These are phyloP conservation scores for Pilasporangium apinafurcum DNA, from an alignment of 352 stramenopile species.

Conservation along the genomic window DNA sequence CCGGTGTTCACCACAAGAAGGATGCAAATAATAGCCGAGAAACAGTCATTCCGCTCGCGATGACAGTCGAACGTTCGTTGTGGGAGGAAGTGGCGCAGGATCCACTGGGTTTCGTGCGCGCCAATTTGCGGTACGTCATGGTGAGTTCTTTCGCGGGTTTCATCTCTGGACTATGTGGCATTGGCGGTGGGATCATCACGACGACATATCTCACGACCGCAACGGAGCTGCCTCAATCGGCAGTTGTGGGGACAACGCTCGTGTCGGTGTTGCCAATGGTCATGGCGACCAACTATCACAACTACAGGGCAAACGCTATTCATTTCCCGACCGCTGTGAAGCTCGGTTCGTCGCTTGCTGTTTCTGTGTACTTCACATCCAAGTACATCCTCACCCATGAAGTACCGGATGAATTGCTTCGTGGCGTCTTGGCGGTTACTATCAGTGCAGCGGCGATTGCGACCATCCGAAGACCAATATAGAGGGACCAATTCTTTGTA, in stretches of 20 bases:
- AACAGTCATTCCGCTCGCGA: too few relatives aligned
- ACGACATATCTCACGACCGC: slow-evolving; percentile 17
- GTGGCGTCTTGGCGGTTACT: slow-evolving; percentile 4
- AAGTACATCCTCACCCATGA: slow-evolving; percentile 12
- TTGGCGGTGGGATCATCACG: slow-evolving; percentile 20
- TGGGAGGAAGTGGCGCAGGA: background rate
- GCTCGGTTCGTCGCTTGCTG: slow-evolving; percentile 12
- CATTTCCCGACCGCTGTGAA: slow-evolving; percentile 17
- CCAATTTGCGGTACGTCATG: slow-evolving; percentile 10
- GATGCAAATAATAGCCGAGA: too few relatives aligned
- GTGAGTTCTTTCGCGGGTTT: slow-evolving; percentile 16
- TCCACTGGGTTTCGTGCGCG: slow-evolving; percentile 4
- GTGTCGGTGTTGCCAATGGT: slow-evolving; percentile 15
- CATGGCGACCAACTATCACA: slow-evolving; percentile 14
- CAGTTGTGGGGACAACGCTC: slow-evolving; percentile 17
- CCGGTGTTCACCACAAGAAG: too few relatives aligned
- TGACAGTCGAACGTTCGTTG: background rate
- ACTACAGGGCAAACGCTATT: slow-evolving; percentile 9
- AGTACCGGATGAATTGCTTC: slow-evolving; percentile 8
- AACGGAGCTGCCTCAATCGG: slow-evolving; percentile 16
- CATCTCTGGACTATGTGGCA: slow-evolving; percentile 16
- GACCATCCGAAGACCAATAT: slow-evolving; percentile 9
- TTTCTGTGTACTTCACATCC: slow-evolving; percentile 12
- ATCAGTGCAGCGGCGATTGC: slow-evolving; percentile 6
- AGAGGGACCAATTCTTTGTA: too few relatives aligned